These are phyloP conservation scores for Davidsoniella neocaledoniae DNA, from an alignment of 2,329 filamentous ascomycete genomes.

Conservation along the genomic window DNA sequence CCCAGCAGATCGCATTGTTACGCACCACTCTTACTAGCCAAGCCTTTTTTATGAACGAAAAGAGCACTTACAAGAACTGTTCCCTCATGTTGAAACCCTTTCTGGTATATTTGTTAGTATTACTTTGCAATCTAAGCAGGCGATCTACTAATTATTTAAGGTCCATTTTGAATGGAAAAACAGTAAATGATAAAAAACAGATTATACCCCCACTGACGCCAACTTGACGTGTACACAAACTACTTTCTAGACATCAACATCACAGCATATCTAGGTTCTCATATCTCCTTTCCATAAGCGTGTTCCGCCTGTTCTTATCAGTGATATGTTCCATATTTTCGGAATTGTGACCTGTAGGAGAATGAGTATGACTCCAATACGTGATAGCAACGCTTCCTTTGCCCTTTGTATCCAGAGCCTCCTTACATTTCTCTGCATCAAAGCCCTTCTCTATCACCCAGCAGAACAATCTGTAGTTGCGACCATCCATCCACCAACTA, in stretches of 20 bases:
- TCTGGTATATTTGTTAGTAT: no score
- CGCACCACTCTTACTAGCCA: no score
- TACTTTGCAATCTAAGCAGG: no score
- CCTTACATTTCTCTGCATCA: slow-evolving; percentile 15
- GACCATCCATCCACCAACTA: slow-evolving; percentile 15
- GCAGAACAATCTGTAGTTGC: slow-evolving; percentile 13
- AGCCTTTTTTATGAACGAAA: no score
- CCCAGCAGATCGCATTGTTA: no score
- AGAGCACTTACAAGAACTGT: no score
- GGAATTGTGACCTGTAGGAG: slow-evolving; percentile 9
- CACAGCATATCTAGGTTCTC: no score
- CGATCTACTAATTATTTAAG: no score
- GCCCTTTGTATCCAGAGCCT: slow-evolving; percentile 13
- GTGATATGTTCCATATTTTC: slow-evolving; percentile 3
- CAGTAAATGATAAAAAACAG: background rate
- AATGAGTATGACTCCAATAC: slow-evolving; percentile 18
- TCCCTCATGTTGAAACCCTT: no score
- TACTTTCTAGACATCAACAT: no score
- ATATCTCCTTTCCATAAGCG: no score
- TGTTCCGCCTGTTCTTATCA: background rate
- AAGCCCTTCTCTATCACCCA: slow-evolving; percentile 14
- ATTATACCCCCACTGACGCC: background rate
- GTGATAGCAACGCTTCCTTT: slow-evolving; percentile 17
- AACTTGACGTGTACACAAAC: background rate
- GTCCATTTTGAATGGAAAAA: no score